Evolutionary conservation across 805 yeast genomes (phyloP), one percentile per base, ranked within the genome.

Genomic region (Phaffomyces thermotolerans): DNA sequence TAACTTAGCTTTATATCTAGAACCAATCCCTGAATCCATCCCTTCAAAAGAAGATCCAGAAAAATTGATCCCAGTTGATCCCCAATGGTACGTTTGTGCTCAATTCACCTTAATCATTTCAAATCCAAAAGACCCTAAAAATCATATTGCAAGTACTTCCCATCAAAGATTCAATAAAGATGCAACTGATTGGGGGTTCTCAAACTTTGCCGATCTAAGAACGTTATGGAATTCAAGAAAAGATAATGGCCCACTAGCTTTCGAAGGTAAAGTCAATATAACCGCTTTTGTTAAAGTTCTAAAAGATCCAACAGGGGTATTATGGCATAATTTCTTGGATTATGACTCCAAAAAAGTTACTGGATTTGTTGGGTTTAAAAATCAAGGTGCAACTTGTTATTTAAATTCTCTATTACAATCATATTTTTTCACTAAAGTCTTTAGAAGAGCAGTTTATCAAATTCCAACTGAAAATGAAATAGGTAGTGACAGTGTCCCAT

Each of bases 351-450:
- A 89, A 60, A 76, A 80, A 54, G 79, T 69, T 41, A 87, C 98
- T 0, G 97, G 98, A 0, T 89, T 73, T 59, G 95, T 89, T 8
- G 99, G 99, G 1, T 76, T 93, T 49, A 82, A 79, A 52, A 93
- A 93, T 58, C 99, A 93, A 67, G 99, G 99, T 50, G 99, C 99
- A 2, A 93, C 99, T 0, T 93, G 99, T 63, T 93, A 93, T 64
- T 75, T 93, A 59, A 93, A 93, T 62, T 91, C 98, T 0, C 71
- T 93, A 46, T 65, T 93, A 42, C 99, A 93, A 63, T 85, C 96
- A 10, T 84, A 93, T 53, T 93, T 73, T 61, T 87, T 87, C 58
- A 93, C 99, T 1, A 79, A 79, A 50, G 68, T 70, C 27, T 93
- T 93, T 65, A 74, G 97, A 49, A 79, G 79, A 54, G 76, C 89